phyloP scores from a whole-genome alignment of 83 land plant species.

The Isoetes engelmannii region DNA sequence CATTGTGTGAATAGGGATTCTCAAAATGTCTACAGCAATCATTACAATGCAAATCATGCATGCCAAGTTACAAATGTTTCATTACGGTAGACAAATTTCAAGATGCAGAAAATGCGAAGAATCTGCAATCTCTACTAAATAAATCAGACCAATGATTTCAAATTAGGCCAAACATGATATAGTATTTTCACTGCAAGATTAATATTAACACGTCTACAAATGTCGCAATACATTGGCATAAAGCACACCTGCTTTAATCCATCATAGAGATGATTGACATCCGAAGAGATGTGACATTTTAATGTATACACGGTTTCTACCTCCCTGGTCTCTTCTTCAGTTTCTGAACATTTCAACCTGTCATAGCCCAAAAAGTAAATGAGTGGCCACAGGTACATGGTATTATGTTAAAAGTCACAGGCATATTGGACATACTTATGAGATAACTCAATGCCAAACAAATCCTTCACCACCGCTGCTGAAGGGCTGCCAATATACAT shows the following conservation, averaged over 20 bases:
- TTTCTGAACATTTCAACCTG: constrained; percentile 84
- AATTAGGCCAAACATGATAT: no score
- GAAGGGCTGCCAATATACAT: not conserved
- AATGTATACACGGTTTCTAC: constrained; percentile 72
- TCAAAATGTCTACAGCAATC: no score
- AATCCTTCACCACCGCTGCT: constrained; percentile 18
- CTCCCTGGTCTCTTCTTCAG: constrained; percentile 85
- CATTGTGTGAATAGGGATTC: no score
- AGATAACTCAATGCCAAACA: constrained; percentile 33
- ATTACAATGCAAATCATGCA: no score
- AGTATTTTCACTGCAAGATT: no score
- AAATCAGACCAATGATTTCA: no score
- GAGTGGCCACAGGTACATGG: not conserved
- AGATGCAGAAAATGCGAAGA: no score
- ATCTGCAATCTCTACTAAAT: no score
- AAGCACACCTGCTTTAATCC: constrained; percentile 74
- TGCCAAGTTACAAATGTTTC: no score
- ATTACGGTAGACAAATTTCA: no score
- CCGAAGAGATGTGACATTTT: constrained; percentile 92
- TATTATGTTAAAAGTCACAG: no score
- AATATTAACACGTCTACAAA: no score
- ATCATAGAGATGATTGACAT: constrained; percentile 90
- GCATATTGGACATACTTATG: not conserved
- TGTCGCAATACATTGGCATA: not conserved
- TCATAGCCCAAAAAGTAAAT: not conserved